Evolutionary conservation across 2,329 filamentous ascomycete genomes (phyloP).

Genomic region (Ceratocystis papillata): DNA sequence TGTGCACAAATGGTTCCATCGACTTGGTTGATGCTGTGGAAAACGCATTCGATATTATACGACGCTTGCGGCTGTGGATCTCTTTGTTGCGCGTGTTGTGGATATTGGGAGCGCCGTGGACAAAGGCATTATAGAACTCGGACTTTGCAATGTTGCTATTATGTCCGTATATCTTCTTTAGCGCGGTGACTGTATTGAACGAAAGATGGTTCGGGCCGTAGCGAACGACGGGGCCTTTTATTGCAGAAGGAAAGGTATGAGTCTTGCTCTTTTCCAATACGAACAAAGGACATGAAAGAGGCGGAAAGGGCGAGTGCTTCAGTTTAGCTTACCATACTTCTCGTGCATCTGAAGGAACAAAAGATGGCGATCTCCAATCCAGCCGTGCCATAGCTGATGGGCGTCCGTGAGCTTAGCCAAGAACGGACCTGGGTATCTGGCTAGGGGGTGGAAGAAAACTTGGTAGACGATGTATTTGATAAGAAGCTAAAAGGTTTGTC

Average conservation of each 20-base stretch:
- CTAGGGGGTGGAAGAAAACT: constrained; percentile 52
- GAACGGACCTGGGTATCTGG: constrained; percentile 54
- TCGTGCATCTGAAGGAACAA: constrained; percentile 61
- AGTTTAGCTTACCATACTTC: constrained; percentile 47
- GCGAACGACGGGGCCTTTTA: constrained; percentile 53
- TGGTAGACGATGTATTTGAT: constrained; percentile 42
- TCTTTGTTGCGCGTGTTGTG: constrained; percentile 61
- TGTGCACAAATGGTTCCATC: constrained; percentile 56
- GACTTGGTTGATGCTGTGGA: constrained; percentile 54
- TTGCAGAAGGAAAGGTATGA: neutral
- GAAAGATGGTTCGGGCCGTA: constrained; percentile 68
- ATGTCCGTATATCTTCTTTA: constrained; percentile 57
- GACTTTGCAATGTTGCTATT: constrained; percentile 52
- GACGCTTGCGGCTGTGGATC: constrained; percentile 58
- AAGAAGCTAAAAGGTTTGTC: neutral
- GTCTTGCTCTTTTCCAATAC: neutral
- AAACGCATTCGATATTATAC: constrained; percentile 62
- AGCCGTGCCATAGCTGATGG: constrained; percentile 61
- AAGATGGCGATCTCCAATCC: constrained; percentile 62
- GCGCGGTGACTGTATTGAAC: constrained; percentile 60
- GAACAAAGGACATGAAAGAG: neutral
- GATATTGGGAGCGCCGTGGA: constrained; percentile 59
- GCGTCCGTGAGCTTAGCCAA: constrained; percentile 53
- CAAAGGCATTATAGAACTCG: constrained; percentile 63
- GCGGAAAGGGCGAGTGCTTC: constrained; percentile 22